Evolutionary conservation across 805 yeast species (phyloP), one percentile per base, ranked within the genome.

Genomic region (Candida yuanshanica): DNA sequence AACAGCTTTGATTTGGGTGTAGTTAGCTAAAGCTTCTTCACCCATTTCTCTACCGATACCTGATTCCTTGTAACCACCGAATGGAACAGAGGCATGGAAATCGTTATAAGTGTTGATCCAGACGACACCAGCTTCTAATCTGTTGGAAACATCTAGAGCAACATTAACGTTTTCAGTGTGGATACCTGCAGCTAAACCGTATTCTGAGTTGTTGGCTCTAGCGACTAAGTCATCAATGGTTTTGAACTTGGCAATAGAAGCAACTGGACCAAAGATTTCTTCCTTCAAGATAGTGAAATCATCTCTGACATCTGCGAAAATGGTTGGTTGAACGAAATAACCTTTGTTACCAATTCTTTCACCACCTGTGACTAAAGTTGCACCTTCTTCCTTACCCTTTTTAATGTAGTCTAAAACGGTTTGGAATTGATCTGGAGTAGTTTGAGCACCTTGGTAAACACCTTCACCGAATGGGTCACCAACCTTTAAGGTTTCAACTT

Each of bases 1-100:
- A 46, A 79, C 81, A 51, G 84, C 81, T 70, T 79, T 79, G 50
- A 65, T 64, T 65, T 79, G 85, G 45, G 76, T 70, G 70, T 77
- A 79, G 69, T 75, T 76, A 50, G 76, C 83, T 56, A 78, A 71
- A 26, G 81, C 82, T 55, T 75, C 81, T 35, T 63, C 65, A 64
- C 86, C 86, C 83, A 79, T 76, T 69, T 79, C 86, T 70, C 84
- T 75, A 57, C 86, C 86, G 41, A 74, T 65, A 69, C 86, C 86
- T 46, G 81, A 75, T 64, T 75, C 74, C 55, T 76, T 75, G 70
- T 66, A 79, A 52, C 86, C 86, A 59, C 86, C 86, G 58, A 79
- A 79, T 66, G 86, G 86, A 62, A 79, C 81, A 62, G 65, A 65
- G 42, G 66, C 74, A 62, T 79, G 77, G 78, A 79, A 77, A 61